A percentile compares a stretch with the other conserved stretches of the same genome.
These are phyloP conservation scores for Fraxinus anomala DNA, from an alignment of 257 asterid species.

Conservation along the genomic window DNA sequence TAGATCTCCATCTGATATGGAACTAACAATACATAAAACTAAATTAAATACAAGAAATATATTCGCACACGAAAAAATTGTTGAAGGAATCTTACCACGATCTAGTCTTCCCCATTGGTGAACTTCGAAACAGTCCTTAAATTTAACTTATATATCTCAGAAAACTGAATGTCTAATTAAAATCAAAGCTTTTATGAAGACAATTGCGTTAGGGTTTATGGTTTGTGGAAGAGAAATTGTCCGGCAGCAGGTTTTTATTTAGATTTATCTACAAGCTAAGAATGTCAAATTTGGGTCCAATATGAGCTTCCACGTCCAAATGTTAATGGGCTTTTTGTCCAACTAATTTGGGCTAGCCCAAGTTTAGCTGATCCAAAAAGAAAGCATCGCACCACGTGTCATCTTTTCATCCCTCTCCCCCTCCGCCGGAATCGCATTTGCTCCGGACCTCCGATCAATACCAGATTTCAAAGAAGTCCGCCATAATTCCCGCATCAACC, in stretches of 20 bases:
- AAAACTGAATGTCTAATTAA: not conserved
- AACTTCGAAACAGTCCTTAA: not conserved
- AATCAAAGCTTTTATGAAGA: too few species aligned
- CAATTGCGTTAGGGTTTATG: not conserved
- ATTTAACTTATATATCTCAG: not conserved
- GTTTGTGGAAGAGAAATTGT: not conserved
- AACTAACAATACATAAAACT: not conserved
- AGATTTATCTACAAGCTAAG: too few species aligned
- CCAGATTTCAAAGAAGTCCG: not conserved
- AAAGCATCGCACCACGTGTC: not conserved
- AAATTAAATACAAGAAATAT: not conserved
- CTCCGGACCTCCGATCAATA: not conserved
- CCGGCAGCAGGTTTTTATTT: not conserved
- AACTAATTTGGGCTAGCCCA: not conserved
- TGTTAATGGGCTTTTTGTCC: not conserved
- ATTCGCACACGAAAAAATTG: not conserved
- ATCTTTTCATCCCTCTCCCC: not conserved
- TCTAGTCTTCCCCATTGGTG: slow-evolving; percentile 51
- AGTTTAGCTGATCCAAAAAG: not conserved
- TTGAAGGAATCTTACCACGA: slow-evolving; percentile 29
- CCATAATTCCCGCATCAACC: not conserved
- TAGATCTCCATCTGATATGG: slow-evolving; percentile 54
- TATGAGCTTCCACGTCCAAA: not conserved
- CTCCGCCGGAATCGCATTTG: not conserved
- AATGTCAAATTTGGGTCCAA: too few species aligned